A percentile compares a stretch with the other conserved stretches of the same genome.
These are phyloP conservation scores for Mortierella sp. DNA, from an alignment of 371 early-diverging fungal genomes.

Conservation along the genomic window DNA sequence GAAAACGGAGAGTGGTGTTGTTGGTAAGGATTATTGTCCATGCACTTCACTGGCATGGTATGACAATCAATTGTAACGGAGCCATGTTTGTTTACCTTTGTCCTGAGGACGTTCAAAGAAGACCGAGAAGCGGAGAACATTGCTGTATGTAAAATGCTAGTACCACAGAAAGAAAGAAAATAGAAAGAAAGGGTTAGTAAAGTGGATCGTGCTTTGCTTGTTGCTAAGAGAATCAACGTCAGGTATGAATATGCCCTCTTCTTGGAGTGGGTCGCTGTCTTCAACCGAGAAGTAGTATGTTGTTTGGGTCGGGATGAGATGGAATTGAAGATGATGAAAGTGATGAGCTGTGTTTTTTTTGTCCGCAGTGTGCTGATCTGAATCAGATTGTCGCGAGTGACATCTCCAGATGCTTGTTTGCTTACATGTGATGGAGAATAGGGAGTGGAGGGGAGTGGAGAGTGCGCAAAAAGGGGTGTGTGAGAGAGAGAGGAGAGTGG, in stretches of 20 bases:
- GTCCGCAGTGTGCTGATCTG: background rate
- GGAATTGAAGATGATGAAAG: background rate
- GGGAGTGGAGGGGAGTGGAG: background rate
- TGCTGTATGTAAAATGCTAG: background rate
- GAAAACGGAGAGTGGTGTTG: background rate
- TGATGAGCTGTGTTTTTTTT: background rate
- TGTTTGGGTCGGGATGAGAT: background rate
- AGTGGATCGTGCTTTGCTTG: background rate
- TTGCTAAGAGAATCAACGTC: background rate
- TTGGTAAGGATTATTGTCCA: too few relatives aligned
- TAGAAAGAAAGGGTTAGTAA: background rate
- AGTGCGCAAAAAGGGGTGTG: background rate
- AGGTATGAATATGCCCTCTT: too few relatives aligned
- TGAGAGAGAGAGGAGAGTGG: background rate
- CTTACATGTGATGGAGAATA: constrained; percentile 13
- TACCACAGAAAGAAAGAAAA: background rate
- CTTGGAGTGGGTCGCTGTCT: background rate
- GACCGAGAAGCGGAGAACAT: constrained; percentile 54
- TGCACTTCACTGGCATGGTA: too few relatives aligned
- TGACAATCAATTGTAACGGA: too few relatives aligned
- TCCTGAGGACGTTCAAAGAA: constrained; percentile 47
- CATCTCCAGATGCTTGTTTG: background rate
- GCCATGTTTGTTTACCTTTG: too few relatives aligned
- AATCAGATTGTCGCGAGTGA: background rate
- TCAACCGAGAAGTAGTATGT: background rate